Evolutionary conservation across 305 asterid genomes (phyloP).

Genomic region (Fraxinus floribunda): DNA sequence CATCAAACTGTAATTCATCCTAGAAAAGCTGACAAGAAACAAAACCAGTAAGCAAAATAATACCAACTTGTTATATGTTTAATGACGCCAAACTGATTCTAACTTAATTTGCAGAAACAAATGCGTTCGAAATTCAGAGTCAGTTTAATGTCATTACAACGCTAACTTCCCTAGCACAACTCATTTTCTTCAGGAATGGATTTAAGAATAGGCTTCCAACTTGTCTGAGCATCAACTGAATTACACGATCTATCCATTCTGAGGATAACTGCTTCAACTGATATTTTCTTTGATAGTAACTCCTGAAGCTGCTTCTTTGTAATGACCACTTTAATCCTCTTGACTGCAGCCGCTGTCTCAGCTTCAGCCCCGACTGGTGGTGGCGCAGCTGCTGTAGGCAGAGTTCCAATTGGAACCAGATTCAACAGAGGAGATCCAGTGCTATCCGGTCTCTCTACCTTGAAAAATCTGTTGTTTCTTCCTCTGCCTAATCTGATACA

Average conservation of each 20-base stretch:
- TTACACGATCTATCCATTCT: conserved; percentile 24
- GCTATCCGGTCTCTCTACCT: conserved; percentile 37
- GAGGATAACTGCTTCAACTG: conserved; percentile 28
- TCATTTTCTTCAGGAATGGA: conserved; percentile 47
- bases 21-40: background rate
- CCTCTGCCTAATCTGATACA: conserved; percentile 19
- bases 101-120: background rate
- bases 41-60: background rate
- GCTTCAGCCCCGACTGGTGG: background rate
- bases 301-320: conserved; percentile 50
- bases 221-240: conserved; percentile 7
- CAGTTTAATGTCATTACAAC: background rate
- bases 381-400: background rate
- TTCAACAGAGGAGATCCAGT: conserved; percentile 6
- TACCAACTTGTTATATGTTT: background rate
- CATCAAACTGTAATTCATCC: background rate
- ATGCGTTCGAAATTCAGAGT: background rate
- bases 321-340: conserved; percentile 46
- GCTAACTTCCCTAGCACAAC: background rate
- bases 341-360: conserved; percentile 11
- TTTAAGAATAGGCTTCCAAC: conserved; percentile 41
- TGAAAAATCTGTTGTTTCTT: conserved; percentile 18
- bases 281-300: conserved; percentile 31
- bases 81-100: conserved; percentile 19
- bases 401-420: background rate